These are phyloP conservation scores for Onygenales sp. DNA, from an alignment of 2,329 filamentous ascomycete species.

Conservation along the genomic window DNA sequence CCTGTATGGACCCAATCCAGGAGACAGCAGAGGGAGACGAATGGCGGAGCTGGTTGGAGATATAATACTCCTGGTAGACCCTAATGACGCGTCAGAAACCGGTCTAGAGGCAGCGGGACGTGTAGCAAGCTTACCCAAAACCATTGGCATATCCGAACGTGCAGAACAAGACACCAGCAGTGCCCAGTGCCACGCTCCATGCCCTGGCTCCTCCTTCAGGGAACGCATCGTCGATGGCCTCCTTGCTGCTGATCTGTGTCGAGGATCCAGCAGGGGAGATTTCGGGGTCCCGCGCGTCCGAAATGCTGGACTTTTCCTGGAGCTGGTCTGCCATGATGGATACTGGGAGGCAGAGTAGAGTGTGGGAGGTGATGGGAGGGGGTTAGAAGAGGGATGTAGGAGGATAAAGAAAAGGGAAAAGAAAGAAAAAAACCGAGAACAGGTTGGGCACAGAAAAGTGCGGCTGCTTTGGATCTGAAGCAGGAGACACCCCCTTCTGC, in stretches of 20 bases:
- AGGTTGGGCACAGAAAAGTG: too few relatives aligned
- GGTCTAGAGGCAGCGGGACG: not conserved
- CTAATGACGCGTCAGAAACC: slow-evolving; percentile 33
- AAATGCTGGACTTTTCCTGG: not conserved
- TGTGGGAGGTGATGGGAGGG: not conserved
- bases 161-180: slow-evolving; percentile 17
- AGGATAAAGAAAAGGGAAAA: not conserved
- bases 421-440: not conserved
- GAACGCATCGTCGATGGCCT: slow-evolving; percentile 6
- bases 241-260: not conserved
- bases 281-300: not conserved
- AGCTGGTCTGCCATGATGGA: not conserved
- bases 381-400: not conserved
- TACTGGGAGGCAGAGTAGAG: too few relatives aligned
- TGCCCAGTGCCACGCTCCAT: slow-evolving; percentile 17
- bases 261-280: not conserved
- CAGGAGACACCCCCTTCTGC: too few relatives aligned
- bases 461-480: too few relatives aligned
- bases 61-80: slow-evolving; percentile 46
- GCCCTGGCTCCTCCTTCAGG: slow-evolving; percentile 19
- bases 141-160: slow-evolving; percentile 22
- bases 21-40: slow-evolving; percentile 40
- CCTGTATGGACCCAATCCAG: slow-evolving; percentile 45
- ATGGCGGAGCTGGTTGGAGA: slow-evolving; percentile 28
- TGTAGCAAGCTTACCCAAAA: slow-evolving; percentile 12